Percentiles rank a stretch among this genome's conserved stretches.
Conservation (phyloP, 164 flowering plant species). For the Cinnamomum micranthum region DNA sequence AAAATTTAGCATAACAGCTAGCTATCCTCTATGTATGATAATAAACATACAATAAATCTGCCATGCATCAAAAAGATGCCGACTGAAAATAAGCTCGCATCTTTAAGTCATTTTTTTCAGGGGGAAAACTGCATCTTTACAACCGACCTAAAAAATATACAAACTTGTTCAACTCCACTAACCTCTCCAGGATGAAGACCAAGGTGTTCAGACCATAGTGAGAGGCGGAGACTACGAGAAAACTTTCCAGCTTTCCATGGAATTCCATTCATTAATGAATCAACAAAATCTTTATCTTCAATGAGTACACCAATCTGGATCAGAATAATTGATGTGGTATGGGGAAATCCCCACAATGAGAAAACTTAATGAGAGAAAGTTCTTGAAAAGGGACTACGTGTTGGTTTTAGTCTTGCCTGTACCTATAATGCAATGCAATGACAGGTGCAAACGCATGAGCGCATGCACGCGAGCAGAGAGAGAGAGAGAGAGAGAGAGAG, state of each 20-base stretch:
- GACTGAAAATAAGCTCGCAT: no score
- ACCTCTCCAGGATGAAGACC: slow-evolving; percentile 80
- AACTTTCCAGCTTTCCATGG: slow-evolving; percentile 88
- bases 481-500: no score
- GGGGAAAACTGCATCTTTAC: neutral
- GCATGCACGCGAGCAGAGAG: no score
- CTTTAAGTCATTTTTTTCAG: no score
- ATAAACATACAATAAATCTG: no score
- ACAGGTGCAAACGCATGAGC: no score
- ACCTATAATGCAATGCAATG: no score
- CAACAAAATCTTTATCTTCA: slow-evolving; percentile 82
- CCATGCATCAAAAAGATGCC: no score
- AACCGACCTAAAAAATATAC: neutral
- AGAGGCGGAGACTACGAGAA: slow-evolving; percentile 65
- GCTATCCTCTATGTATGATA: no score
- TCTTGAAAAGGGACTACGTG: no score
- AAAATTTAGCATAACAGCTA: neutral
- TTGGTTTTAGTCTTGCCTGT: no score
- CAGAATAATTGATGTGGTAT: neutral
- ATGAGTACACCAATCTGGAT: slow-evolving; percentile 87
- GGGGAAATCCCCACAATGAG: neutral
- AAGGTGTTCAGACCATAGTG: slow-evolving; percentile 86
- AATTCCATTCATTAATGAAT: slow-evolving; percentile 68
- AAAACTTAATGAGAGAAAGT: neutral
- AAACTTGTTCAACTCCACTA: slow-evolving; percentile 17